These are phyloP conservation scores for Skeletonema potamos DNA, from an alignment of 108 stramenopile species.

Conservation along the genomic window DNA sequence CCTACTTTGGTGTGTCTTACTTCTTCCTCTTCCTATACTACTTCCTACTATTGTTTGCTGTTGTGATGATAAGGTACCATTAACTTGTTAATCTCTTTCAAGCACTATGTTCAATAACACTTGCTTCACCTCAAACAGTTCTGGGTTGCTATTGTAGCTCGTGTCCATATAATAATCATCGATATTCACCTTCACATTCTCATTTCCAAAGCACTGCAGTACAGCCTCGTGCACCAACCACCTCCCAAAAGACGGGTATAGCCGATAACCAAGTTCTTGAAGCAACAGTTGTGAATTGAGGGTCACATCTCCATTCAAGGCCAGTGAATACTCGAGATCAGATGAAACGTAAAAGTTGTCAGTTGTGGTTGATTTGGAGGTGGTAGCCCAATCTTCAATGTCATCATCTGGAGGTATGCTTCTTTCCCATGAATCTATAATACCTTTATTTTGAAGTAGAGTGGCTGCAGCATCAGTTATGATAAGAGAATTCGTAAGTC, in stretches of 20 bases:
- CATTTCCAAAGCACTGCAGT: slow-evolving; percentile 10
- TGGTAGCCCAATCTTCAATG: slow-evolving; percentile 40
- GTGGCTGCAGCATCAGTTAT: slow-evolving; percentile 15
- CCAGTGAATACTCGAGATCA: slow-evolving; percentile 59
- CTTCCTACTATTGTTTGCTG: too few relatives aligned
- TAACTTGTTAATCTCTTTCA: slow-evolving; percentile 41
- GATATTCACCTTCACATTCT: slow-evolving; percentile 27
- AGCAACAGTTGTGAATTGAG: slow-evolving; percentile 70
- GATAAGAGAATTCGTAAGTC: slow-evolving; percentile 5
- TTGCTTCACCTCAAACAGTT: slow-evolving; percentile 84
- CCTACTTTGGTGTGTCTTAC: too few relatives aligned
- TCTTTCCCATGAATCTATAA: slow-evolving; percentile 39
- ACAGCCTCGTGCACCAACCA: slow-evolving; percentile 30
- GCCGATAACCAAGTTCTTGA: slow-evolving; percentile 82
- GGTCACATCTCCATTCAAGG: slow-evolving; percentile 76
- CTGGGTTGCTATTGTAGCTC: slow-evolving; percentile 81
- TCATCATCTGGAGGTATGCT: slow-evolving; percentile 27
- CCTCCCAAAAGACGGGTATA: slow-evolving; percentile 72
- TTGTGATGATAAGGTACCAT: neutral
- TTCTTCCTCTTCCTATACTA: too few relatives aligned
- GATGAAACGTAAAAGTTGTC: slow-evolving; percentile 29
- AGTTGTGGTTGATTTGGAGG: neutral
- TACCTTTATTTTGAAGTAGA: slow-evolving; percentile 17
- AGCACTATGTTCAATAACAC: slow-evolving; percentile 75
- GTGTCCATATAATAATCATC: slow-evolving; percentile 90